Evolutionary conservation across 805 yeast species (phyloP).

Genomic region (Saccharomycopsis babjevae): DNA sequence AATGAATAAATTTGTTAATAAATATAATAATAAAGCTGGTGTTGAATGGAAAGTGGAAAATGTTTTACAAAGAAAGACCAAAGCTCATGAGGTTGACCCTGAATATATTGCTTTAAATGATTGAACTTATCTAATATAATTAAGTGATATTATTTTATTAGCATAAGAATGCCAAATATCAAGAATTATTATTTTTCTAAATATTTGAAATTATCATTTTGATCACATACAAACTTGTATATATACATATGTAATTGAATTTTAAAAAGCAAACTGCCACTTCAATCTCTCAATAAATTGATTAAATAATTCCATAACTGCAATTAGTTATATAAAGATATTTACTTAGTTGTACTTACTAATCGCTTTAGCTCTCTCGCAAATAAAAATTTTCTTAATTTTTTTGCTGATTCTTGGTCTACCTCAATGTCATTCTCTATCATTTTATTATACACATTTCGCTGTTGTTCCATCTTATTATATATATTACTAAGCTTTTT

Average conservation of each 20-base stretch:
- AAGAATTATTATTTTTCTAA: not conserved
- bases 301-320: too few species aligned
- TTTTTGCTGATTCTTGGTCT: not conserved
- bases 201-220: not conserved
- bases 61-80: slow-evolving; percentile 33
- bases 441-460: not conserved
- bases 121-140: not conserved
- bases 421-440: not conserved
- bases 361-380: not conserved
- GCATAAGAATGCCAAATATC: too few species aligned
- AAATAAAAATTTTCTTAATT: not conserved
- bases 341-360: not conserved
- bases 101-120: slow-evolving; percentile 16
- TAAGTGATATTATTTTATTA: not conserved
- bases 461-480: not conserved
- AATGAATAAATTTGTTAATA: slow-evolving; percentile 45
- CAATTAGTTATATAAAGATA: too few species aligned
- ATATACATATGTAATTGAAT: not conserved
- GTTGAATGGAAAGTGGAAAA: slow-evolving; percentile 48
- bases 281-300: too few species aligned
- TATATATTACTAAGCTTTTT: not conserved
- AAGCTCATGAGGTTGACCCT: slow-evolving; percentile 14
- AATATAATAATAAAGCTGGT: slow-evolving; percentile 47
- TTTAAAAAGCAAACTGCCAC: not conserved
- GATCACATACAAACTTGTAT: not conserved